Percentiles rank a stretch among this genome's conserved stretches.
phyloP scores from a whole-genome alignment of 2,329 filamentous ascomycete species.

The Raffaelea albimanens region DNA sequence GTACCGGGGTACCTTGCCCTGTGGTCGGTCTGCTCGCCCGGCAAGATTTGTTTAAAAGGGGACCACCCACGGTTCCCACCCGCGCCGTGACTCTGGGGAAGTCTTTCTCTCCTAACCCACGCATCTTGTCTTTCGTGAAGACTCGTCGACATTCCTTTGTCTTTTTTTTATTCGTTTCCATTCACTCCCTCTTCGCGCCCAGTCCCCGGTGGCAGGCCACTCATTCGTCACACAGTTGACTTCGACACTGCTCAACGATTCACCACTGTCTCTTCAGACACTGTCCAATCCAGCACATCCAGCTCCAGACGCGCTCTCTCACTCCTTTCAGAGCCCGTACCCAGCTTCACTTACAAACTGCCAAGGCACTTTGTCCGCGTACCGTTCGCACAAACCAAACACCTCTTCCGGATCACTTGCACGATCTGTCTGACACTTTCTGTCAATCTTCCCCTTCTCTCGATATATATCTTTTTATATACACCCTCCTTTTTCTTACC shows the following conservation, averaged over 20 bases:
- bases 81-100: background rate
- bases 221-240: too few species aligned
- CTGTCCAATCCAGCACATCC: too few species aligned
- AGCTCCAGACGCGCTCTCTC: background rate
- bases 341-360: background rate
- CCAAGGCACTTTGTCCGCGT: background rate
- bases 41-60: background rate
- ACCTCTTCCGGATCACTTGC: too few species aligned
- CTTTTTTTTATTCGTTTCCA: background rate
- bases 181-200: background rate
- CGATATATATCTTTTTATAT: background rate
- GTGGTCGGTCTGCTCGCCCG: background rate
- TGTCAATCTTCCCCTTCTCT: background rate
- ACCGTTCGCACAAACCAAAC: too few species aligned
- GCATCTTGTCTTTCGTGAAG: background rate
- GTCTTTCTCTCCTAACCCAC: background rate
- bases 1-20: background rate
- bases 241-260: background rate
- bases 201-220: background rate
- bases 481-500: background rate
- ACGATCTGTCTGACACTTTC: background rate
- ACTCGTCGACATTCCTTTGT: conserved; percentile 2
- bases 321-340: too few species aligned
- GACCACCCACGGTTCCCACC: background rate
- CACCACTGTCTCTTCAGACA: background rate